phyloP scores from a whole-genome alignment of 1,284 basidiomycete species.

The Pterulicium gracile region DNA sequence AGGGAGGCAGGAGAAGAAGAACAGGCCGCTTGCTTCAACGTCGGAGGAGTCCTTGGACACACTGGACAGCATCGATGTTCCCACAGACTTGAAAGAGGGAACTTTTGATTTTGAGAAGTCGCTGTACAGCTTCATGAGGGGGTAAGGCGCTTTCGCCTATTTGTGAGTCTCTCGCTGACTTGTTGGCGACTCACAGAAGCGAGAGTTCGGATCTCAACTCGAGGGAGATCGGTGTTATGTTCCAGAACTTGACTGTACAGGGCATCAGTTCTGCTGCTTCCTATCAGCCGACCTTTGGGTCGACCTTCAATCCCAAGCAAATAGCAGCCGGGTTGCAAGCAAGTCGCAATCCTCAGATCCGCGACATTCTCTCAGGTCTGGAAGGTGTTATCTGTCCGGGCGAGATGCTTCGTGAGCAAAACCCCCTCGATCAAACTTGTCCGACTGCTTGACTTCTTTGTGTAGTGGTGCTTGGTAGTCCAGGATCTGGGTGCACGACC shows the following conservation, averaged over 20 bases:
- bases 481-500: constrained; percentile 59
- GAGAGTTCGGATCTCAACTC: constrained; percentile 17
- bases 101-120: constrained; percentile 22
- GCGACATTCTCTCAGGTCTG: constrained; percentile 37
- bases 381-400: constrained; percentile 43
- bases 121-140: constrained; percentile 17
- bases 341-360: constrained; percentile 25
- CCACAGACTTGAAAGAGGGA: neutral
- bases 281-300: constrained; percentile 30
- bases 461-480: constrained; percentile 51
- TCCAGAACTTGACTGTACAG: constrained; percentile 23
- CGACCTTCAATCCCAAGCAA: constrained; percentile 25
- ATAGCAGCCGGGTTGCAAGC: constrained; percentile 16
- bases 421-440: constrained; percentile 9
- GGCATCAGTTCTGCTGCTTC: constrained; percentile 23
- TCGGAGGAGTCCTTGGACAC: neutral
- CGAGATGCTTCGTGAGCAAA: constrained; percentile 41
- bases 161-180: neutral
- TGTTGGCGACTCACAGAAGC: constrained; percentile 11
- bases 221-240: constrained; percentile 25
- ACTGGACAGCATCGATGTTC: neutral
- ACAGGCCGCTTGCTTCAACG: neutral
- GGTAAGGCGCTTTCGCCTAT: constrained; percentile 11
- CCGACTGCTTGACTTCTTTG: neutral
- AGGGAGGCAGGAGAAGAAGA: neutral